A percentile compares a stretch with the other conserved stretches of the same genome.
Conservation (phyloP, 2,329 filamentous ascomycete species). For the Fusarium sp. region DNA sequence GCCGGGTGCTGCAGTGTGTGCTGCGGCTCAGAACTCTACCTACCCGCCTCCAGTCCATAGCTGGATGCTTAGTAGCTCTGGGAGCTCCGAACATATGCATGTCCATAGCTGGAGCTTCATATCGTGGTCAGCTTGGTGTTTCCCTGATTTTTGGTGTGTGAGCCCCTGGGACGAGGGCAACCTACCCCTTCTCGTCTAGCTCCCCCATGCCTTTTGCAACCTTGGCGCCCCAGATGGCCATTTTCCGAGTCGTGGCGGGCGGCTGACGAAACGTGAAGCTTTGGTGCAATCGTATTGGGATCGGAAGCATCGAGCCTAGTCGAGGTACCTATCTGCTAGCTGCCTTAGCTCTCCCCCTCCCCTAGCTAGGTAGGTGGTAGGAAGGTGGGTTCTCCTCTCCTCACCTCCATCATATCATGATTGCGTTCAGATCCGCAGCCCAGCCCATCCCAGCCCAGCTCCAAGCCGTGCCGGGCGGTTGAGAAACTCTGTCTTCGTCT, state of each 20-base stretch:
- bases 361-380: conserved; percentile 4
- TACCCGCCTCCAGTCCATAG: neutral
- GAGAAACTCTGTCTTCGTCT: conserved; percentile 35
- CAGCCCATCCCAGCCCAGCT: neutral
- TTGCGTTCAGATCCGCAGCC: conserved; percentile 7
- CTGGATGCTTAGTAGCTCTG: neutral
- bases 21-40: conserved; percentile 7
- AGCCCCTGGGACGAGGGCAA: conserved; percentile 2
- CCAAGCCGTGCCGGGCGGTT: conserved; percentile 6
- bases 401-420: conserved; percentile 36
- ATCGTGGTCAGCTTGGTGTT: neutral
- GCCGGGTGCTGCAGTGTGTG: neutral
- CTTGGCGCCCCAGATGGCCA: conserved; percentile 35
- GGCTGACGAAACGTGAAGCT: conserved; percentile 35
- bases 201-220: conserved; percentile 14
- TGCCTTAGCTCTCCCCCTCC: conserved; percentile 12
- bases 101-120: neutral
- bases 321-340: conserved; percentile 31
- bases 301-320: conserved; percentile 34
- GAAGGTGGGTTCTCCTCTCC: neutral
- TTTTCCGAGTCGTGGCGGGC: conserved; percentile 30
- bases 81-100: neutral
- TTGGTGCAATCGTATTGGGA: conserved; percentile 34
- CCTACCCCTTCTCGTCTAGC: conserved; percentile 1
- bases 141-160: conserved; percentile 6